Evolutionary conservation across 225 moss, liverwort and hornwort species (phyloP).

Genomic region (Ulota crispa): DNA sequence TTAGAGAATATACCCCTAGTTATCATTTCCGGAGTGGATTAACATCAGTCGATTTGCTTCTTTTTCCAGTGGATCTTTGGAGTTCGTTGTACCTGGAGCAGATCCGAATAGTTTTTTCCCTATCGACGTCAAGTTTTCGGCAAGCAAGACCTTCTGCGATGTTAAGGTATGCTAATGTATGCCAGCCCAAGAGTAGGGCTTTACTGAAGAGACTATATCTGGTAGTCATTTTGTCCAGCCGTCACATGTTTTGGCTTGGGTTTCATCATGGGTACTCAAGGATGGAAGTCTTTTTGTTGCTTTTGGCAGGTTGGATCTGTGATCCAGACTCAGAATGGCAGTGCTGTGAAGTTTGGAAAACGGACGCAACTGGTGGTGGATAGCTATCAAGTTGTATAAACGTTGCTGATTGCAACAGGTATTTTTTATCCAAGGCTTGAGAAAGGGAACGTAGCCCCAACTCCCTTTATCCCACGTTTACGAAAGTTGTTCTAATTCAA

Average conservation of each 20-base stretch:
- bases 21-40: not conserved
- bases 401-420: conserved; percentile 15
- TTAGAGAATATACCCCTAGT: not conserved
- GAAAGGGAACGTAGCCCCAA: conserved; percentile 10
- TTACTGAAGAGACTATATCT: not conserved
- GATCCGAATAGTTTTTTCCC: conserved; percentile 87
- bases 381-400: conserved; percentile 85
- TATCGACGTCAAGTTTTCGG: conserved; percentile 90
- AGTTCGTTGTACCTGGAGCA: conserved; percentile 94
- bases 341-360: conserved; percentile 63
- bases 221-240: not conserved
- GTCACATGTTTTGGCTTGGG: not conserved
- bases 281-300: not conserved
- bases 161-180: conserved; percentile 57
- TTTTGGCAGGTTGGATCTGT: conserved; percentile 71
- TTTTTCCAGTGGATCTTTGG: conserved; percentile 82
- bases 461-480: conserved; percentile 3
- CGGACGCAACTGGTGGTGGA: conserved; percentile 88
- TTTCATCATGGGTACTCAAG: not conserved
- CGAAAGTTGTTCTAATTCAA: conserved; percentile 19
- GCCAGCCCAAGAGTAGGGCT: not conserved
- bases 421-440: not conserved
- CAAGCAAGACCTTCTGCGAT: conserved; percentile 81
- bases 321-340: conserved; percentile 63
- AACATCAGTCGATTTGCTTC: not conserved